Conservation (phyloP, 2,329 filamentous ascomycete species). For the Colletotrichum sp. region DNA sequence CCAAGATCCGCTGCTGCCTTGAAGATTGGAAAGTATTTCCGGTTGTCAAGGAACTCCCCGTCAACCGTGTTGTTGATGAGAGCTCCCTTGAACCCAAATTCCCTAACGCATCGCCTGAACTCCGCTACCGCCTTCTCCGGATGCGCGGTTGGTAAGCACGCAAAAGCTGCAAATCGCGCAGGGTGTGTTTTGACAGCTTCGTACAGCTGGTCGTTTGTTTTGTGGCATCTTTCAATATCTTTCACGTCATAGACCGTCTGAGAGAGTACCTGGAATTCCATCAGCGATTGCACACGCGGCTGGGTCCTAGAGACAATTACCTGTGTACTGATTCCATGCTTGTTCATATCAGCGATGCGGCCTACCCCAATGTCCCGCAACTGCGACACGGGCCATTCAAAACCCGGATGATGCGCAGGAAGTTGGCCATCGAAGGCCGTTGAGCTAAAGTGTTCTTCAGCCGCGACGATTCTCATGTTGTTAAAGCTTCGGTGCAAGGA, state of each 20-base stretch:
- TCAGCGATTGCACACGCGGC: neutral
- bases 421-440: neutral
- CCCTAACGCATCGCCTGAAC: neutral
- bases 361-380: neutral
- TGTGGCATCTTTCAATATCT: neutral
- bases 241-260: neutral
- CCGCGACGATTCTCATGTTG: neutral
- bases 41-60: neutral
- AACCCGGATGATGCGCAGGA: neutral
- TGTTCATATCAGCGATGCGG: neutral
- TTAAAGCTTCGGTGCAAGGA: fast-evolving
- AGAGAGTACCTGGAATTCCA: neutral
- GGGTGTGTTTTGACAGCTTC: neutral
- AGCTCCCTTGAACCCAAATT: neutral
- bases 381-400: neutral
- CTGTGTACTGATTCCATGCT: neutral
- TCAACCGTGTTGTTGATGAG: neutral
- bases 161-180: neutral
- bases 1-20: neutral
- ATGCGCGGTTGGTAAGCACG: neutral
- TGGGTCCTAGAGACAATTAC: neutral
- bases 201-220: neutral
- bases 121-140: neutral
- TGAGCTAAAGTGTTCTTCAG: neutral
- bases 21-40: neutral